Base-by-base conservation (phyloP, 805 yeast species). In the Yamadazyma tumulicola region DNA sequence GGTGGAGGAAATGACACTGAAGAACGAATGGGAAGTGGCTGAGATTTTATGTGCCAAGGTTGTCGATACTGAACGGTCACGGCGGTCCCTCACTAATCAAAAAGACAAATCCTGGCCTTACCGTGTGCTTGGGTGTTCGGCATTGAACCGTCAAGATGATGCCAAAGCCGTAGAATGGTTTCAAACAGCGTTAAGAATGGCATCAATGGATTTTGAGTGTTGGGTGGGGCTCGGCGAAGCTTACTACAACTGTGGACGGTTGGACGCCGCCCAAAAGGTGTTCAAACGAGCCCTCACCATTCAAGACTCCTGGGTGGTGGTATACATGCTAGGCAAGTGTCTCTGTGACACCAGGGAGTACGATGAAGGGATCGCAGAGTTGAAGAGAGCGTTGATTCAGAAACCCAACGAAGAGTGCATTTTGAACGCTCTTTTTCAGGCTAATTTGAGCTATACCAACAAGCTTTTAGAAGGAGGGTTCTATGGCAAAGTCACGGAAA, bases 221-320 rank as follows among this genome's bases (percentile, higher is more conserved):
- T 91, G 97, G 97, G 67, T 84, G 19, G 96, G 96, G 1, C 64
- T 93, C n/a, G 98, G 98, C n/a, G 97, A 93, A 55, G 91, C 96
- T 0, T 93, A 93, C 55, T 67, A 74, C 35, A 75, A 79, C 17
- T 77, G 93, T 55, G 98, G 98, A 2, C 71, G 96, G 41, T 64
- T 81, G 28, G 89, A 85, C 37, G 95, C 97, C 2, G 86, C 96
- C 0, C 67, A 75, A 7, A 88, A 85, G 55, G 97, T 93, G 1
- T 84, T 88, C 48, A 67, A 65, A 19, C 79, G 78, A 38, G 86
- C 89, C 0, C 49, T 77, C 29, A 68, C 68, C 24, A 46, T 82
- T 5, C 73, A 75, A 20, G 57, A 61, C 1, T 72, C 75, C 33
- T 77, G 85, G 81, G 70, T 76, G 31, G 81, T 85, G 0, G 59